Conservation (phyloP, 2,329 filamentous ascomycete genomes). For the Aspergillus nomiae region DNA sequence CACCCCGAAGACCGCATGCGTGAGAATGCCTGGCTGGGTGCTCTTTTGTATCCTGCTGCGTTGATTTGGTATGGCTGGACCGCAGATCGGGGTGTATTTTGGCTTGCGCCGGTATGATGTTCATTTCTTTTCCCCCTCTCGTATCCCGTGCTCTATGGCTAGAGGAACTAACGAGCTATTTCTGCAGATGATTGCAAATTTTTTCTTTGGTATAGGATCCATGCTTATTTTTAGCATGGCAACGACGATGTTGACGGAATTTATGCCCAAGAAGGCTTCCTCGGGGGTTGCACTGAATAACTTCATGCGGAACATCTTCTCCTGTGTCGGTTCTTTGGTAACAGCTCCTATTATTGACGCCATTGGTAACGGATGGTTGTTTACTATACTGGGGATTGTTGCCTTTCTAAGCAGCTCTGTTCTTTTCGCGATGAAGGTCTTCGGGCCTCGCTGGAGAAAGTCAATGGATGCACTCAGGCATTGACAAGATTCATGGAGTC, state of each 20-base stretch:
- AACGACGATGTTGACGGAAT: conserved; percentile 84
- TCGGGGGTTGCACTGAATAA: conserved; percentile 80
- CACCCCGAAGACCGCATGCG: conserved; percentile 79
- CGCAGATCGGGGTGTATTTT: conserved; percentile 62
- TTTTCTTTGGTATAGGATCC: conserved; percentile 73
- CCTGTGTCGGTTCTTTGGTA: conserved; percentile 69
- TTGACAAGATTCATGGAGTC: conserved; percentile 8
- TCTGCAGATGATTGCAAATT: conserved; percentile 60
- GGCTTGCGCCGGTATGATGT: conserved; percentile 56
- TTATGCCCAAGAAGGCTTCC: conserved; percentile 71
- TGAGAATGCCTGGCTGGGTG: conserved; percentile 78
- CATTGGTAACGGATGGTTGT: conserved; percentile 76
- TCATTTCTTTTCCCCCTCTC: not conserved
- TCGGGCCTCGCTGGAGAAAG: conserved; percentile 64
- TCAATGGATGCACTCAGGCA: conserved; percentile 55
- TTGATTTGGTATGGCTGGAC: conserved; percentile 80
- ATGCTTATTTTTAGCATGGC: conserved; percentile 77
- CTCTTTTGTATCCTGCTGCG: conserved; percentile 68
- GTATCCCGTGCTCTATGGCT: not conserved
- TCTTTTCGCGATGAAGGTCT: conserved; percentile 64
- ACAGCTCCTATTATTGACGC: conserved; percentile 69
- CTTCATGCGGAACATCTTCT: conserved; percentile 77
- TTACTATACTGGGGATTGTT: conserved; percentile 62
- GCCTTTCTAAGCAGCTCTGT: conserved; percentile 60
- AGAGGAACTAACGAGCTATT: conserved; percentile 6